phyloP scores from a whole-genome alignment of 192 early-diverging fungal genomes.

The Coemansia sp. region DNA sequence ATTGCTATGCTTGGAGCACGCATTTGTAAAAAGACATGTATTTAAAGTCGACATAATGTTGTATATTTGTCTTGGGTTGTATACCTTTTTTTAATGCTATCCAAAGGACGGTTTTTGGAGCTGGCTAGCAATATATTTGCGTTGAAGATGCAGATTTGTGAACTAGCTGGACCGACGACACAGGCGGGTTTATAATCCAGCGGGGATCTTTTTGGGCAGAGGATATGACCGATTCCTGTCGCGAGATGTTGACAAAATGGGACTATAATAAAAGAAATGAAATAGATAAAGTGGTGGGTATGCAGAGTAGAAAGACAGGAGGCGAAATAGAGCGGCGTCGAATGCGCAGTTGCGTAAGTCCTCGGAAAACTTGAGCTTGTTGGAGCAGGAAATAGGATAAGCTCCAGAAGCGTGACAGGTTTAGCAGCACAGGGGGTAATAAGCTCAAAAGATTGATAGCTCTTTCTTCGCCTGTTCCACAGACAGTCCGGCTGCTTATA shows the following conservation, averaged over 20 bases:
- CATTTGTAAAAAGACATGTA: not conserved
- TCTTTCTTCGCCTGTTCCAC: not conserved
- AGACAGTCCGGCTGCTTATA: not conserved
- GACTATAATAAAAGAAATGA: not conserved
- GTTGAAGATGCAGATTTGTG: not conserved
- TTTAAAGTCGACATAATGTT: not conserved
- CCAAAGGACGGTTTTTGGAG: not conserved
- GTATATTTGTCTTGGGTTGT: not conserved
- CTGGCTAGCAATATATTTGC: not conserved
- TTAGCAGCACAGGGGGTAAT: not conserved
- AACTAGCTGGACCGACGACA: not conserved
- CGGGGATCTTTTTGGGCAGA: not conserved
- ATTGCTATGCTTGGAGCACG: not conserved
- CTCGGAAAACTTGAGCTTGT: not conserved
- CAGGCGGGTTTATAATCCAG: not conserved
- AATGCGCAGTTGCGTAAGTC: not conserved
- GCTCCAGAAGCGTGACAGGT: not conserved
- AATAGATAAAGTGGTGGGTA: not conserved
- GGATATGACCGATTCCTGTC: not conserved
- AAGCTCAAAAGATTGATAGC: not conserved
- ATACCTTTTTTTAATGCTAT: not conserved
- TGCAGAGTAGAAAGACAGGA: not conserved
- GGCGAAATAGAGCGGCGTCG: not conserved
- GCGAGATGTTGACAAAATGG: not conserved
- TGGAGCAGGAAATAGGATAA: not conserved